Evolutionary conservation across 345 rosid species (phyloP).

Genomic region (Arabis alpina): DNA sequence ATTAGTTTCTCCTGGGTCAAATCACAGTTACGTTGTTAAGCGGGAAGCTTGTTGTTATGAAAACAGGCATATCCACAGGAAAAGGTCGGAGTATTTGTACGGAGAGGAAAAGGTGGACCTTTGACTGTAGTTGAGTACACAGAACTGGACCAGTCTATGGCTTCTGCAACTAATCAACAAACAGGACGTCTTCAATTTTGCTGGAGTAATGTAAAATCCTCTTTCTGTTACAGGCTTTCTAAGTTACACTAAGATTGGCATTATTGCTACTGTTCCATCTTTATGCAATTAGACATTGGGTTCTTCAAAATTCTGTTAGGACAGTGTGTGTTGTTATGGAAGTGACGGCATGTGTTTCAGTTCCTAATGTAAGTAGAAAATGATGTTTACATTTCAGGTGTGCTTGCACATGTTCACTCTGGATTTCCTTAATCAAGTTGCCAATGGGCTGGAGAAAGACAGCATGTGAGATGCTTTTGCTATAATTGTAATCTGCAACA

Average conservation of each 20-base stretch:
- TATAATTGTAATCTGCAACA: not conserved
- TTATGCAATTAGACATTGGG: conserved; percentile 7
- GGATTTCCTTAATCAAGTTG: conserved; percentile 98
- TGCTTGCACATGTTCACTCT: conserved; percentile 97
- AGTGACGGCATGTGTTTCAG: not conserved
- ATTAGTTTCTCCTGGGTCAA: not conserved
- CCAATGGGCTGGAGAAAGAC: conserved; percentile 93
- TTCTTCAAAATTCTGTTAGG: not conserved
- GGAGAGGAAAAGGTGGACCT: conserved; percentile 99
- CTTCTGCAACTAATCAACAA: conserved; percentile 85
- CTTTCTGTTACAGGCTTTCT: conserved; percentile 4
- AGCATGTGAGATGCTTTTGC: conserved; percentile 63
- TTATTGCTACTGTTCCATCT: conserved; percentile 4
- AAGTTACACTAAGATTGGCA: not conserved
- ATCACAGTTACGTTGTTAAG: not conserved
- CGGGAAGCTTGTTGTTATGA: conserved; percentile 24
- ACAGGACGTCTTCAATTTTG: conserved; percentile 97
- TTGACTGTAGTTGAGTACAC: conserved; percentile 96
- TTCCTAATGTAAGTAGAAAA: conserved; percentile 18
- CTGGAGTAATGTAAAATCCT: conserved; percentile 88
- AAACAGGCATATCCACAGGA: conserved; percentile 94
- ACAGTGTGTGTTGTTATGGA: conserved; percentile 6
- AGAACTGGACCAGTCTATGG: conserved; percentile 81
- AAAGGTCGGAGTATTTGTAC: conserved; percentile 96
- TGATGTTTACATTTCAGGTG: conserved; percentile 57